Evolutionary conservation across 257 asterid species (phyloP), one percentile per base, ranked within the genome.

Genomic region (Paulownia fortunei): DNA sequence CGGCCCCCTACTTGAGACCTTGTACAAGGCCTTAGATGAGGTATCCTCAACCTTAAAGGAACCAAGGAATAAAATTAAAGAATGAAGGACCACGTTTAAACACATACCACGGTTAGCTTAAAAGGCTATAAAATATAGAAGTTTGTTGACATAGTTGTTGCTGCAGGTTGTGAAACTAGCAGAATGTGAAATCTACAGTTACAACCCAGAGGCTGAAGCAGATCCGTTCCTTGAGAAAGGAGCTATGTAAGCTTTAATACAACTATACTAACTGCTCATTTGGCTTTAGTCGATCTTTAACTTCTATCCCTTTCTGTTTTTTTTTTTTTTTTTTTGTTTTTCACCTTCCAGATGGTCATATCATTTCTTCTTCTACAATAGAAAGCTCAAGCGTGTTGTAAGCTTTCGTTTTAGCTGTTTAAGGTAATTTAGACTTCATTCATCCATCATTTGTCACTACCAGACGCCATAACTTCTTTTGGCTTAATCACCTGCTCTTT

Each of bases 351-450:
- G 99, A 88, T 96, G 98, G 98, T 90, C 97, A 0, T 92, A 87
- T 76, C 93, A 93, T 86, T 92, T 93, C 90, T 96, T 96, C 91
- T 96, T 96, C 91, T 96, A 96, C 92, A 92, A 93, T 78, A 87
- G 97, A 81, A 92, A 84, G 84, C 90, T 92, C 81, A 93, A 88
- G 84, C 96, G 99, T 2, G 91, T 96, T 26, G 96, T 93, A 58
- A 91, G 92, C 92, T 92, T 93, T 65, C 96, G 91, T 54, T 96
- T 93, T 84, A 86, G 95, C 92, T 96, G 99, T 77, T 54, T 88
- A 80, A 96, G 99, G 98, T 93, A 87, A 80, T 69, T 60, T 10
- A 11, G 19, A 24, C n/a, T 41, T 51, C 58, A 24, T 72, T 47
- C 66, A 46, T 32, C 61, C 51, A 55, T 64, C n/a, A 11, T 36